Evolutionary conservation across 1,139 yeast species (phyloP).

Genomic region (Yamadazyma epiphylla): DNA sequence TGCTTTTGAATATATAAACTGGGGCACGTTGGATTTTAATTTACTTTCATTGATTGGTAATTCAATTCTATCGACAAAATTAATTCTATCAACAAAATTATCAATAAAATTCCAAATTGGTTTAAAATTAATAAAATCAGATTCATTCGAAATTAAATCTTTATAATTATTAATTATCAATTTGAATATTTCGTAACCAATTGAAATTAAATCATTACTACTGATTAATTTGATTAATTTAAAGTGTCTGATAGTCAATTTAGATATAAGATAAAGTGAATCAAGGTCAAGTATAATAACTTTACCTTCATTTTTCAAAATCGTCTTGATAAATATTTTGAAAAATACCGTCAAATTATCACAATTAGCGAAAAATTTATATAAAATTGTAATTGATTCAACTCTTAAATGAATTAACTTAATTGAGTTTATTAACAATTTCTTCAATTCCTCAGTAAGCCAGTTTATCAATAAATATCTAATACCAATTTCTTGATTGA

Average conservation of each 20-base stretch:
- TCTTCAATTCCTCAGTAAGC: slow-evolving; percentile 38
- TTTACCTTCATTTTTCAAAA: slow-evolving; percentile 40
- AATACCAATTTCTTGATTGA: slow-evolving; percentile 29
- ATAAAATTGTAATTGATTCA: slow-evolving; percentile 26
- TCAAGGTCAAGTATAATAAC: slow-evolving; percentile 41
- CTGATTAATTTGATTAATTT: slow-evolving; percentile 34
- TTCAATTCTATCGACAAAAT: slow-evolving; percentile 1
- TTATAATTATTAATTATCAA: slow-evolving; percentile 31
- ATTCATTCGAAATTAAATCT: slow-evolving; percentile 32
- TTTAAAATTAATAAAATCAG: slow-evolving; percentile 28
- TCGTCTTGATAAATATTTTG: slow-evolving; percentile 31
- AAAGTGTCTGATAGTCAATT: slow-evolving; percentile 33
- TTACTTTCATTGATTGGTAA: neutral
- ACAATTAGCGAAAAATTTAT: slow-evolving; percentile 28
- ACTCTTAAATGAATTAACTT: slow-evolving; percentile 38
- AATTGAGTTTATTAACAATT: slow-evolving; percentile 26
- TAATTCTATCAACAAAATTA: slow-evolving; percentile 22
- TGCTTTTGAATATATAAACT: slow-evolving; percentile 20
- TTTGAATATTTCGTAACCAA: slow-evolving; percentile 35
- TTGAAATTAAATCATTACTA: slow-evolving; percentile 24
- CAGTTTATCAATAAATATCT: slow-evolving; percentile 41
- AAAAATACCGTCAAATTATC: slow-evolving; percentile 42
- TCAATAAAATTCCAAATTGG: slow-evolving; percentile 38
- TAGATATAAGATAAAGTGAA: slow-evolving; percentile 33
- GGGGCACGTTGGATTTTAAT: slow-evolving; percentile 10